Base-by-base conservation (phyloP, 2,329 filamentous ascomycete genomes). In the Colletotrichum truncatum region DNA sequence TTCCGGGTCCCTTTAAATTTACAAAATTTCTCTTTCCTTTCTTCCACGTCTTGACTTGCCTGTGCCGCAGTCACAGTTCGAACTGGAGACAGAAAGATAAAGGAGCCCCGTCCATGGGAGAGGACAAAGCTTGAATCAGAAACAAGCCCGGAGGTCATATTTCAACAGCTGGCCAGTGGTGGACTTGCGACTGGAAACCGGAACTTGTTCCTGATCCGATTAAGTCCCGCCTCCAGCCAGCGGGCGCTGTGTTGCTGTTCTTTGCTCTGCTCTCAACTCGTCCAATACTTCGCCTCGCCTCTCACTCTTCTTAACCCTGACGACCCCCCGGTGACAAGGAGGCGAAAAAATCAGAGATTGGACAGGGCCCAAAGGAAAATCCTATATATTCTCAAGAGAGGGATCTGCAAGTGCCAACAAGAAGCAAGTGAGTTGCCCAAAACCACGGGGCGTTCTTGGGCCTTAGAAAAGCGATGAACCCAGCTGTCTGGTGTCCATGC, bases 401-500 rank as follows among this genome's bases (percentile, higher is more conserved):
- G 34, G 41, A 55, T 55, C 57, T 55, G 57, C 62, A 43, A 12
- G 6, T 23, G 14, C n/a, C 12, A n/a, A 34, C 18, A 36, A 45
- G 25, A 26, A 41, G 45, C 41, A 51, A 46, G 58, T 49, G 43
- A 62, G 41, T 14, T 21, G 54, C 9, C 21, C 43, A 55, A 38
- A 21, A 28, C 14, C 8, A 21, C 36, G 51, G 23, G 14, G 23
- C 18, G 26, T 45, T 46, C 53, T 51, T 38, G 11, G 21, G 23
- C 25, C 34, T 43, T 43, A 36, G 43, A 43, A 66, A 63, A 56
- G 63, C 57, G 54, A 66, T 63, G 58, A 66, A 26, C 63, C 63
- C 49, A 23, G 51, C 45, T 23, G 25, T 43, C 10, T 30, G 26
- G 25, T 34, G 30, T 46, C 32, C 28, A 52, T 16, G n/a, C 38